Percentiles rank a stretch among this genome's conserved stretches.
Evolutionary conservation across 441 rosid species (phyloP).

Genomic region (Erodium trifolium): DNA sequence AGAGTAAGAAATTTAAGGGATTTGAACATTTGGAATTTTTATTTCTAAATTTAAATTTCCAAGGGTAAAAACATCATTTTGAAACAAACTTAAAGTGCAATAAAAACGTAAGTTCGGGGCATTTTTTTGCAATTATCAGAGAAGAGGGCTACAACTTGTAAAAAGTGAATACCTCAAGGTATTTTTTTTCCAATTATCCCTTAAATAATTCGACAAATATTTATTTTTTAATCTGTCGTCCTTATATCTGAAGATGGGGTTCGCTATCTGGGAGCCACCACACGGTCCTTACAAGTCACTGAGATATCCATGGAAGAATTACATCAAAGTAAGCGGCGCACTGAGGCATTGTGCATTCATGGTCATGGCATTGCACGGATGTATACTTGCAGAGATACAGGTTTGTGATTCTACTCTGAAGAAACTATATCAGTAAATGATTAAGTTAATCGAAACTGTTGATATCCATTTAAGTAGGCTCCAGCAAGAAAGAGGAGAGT

Average conservation of each 20-base stretch:
- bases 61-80: too few species aligned
- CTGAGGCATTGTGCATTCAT: constrained; percentile 64
- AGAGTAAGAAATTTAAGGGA: too few species aligned
- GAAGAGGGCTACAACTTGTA: too few species aligned
- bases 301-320: constrained; percentile 34
- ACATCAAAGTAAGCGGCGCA: constrained; percentile 42
- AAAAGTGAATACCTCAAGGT: too few species aligned
- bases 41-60: too few species aligned
- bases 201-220: too few species aligned
- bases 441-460: background rate
- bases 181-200: too few species aligned
- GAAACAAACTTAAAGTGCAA: too few species aligned
- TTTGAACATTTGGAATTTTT: too few species aligned
- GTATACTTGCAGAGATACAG: constrained; percentile 68
- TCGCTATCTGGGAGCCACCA: constrained; percentile 78
- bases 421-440: background rate
- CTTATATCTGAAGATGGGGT: constrained; percentile 36
- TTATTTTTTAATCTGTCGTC: background rate
- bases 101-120: too few species aligned
- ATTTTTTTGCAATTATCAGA: too few species aligned
- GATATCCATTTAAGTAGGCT: constrained; percentile 30
- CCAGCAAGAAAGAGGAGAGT: constrained; percentile 50
- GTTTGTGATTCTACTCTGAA: background rate
- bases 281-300: constrained; percentile 56
- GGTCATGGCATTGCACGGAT: constrained; percentile 65